Evolutionary conservation across 2,329 filamentous ascomycete species (phyloP), one percentile per base, ranked within the genome.

Genomic region (Aspergillus caelatus): DNA sequence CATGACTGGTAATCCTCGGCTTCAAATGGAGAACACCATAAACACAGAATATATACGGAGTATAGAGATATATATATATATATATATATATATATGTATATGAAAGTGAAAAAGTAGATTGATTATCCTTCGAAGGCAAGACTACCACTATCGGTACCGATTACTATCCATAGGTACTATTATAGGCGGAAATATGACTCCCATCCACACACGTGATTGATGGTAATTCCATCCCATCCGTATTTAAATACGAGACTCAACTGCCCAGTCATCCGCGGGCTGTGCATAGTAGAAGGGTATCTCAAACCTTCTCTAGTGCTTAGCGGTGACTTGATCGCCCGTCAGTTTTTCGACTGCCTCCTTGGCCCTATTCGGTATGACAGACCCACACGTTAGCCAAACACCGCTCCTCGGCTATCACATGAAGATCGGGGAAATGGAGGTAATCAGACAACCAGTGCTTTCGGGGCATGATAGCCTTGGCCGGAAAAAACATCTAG

Each of bases 291-390:
- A 72, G 72, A 75, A 75, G 72, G 74, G 75, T 77, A 72, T 78
- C 68, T 75, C 76, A 78, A 76, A 75, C 74, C 71, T 73, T 73
- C 72, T 79, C 77, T 86, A 89, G 79, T 89, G 87, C 82, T 89
- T 89, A 48, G 86, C 86, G 65, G 86, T 88, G 71, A 89, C 86
- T 64, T 78, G 72, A 41, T 89, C 87, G 71, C 87, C 87, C 45
- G 87, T 89, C 72, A 87, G 77, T 79, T 87, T 88, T 80, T 89
- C 86, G 67, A 89, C 86, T 71, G 82, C 81, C 72, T 89, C 87
- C 77, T 89, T 89, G 66, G 87, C 87, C 75, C 87, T 87, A 68
- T 76, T 64, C 60, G 68, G 68, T 64, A 58, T 46, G 68, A 68
- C 68, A 67, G 65, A 68, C 63, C 64, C 68, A 71, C 68, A 64